Evolutionary conservation across 352 stramenopile species (phyloP), one percentile per base, ranked within the genome.

Genomic region (Phytopythium delawarense): DNA sequence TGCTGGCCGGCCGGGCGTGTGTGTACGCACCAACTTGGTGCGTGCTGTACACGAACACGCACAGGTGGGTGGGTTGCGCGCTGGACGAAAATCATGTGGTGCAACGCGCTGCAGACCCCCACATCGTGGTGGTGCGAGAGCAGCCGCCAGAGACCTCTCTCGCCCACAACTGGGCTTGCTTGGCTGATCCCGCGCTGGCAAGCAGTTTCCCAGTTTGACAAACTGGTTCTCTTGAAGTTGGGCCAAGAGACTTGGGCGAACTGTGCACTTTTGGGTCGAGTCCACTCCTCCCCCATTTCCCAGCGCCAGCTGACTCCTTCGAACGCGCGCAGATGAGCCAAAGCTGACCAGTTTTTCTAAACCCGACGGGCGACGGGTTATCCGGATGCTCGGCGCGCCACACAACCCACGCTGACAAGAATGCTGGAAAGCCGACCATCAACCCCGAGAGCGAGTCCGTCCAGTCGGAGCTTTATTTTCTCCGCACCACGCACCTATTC

Each of bases 191-290:
- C 15, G 13, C 5, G 16, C 16, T 28, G 25, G 25, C 20, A 23
- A 32, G 45, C n/a, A 30, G 21, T 30, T 49, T 25, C 18, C 18
- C 42, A n/a, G 45, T 51, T 32, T 51, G 21, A 51, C 21, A 51
- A 51, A 51, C 45, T 32, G 45, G 7, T 51, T 51, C 45, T 51
- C 21, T 51, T 51, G 45, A 51, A 51, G 45, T 51, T 32, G 45
- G 5, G 11, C 9, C 25, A 28, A 28, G 25, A 28, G 25, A 28
- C 25, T 28, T 28, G 25, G 20, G 42, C 42, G 42, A 49, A 49
- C 42, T 49, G 42, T 49, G 42, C 42, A 25, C 20, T 49, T 49
- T n/a, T 46, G 15, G 40, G 40, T 46, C 40, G 25, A 28, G 25
- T 28, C 25, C 25, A 28, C 25, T 28, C 25, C 25, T 28, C 25